Evolutionary conservation across 2,329 filamentous ascomycete species (phyloP).

Genomic region (Cercospora citrullina): DNA sequence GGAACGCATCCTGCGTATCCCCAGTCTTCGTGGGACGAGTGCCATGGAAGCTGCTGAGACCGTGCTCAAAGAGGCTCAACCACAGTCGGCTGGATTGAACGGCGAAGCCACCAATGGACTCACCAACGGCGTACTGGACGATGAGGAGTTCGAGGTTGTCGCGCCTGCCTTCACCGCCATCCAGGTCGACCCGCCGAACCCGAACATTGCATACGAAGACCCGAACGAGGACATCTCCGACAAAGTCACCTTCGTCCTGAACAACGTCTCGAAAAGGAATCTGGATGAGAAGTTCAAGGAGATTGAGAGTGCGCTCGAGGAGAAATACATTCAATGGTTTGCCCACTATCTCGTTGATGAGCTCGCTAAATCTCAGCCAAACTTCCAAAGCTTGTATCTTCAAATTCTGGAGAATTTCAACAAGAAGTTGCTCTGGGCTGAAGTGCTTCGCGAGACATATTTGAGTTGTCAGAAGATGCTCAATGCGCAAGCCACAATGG

Average conservation of each 20-base stretch:
- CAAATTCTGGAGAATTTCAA: slow-evolving; percentile 83
- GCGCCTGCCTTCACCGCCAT: slow-evolving; percentile 75
- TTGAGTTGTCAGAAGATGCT: slow-evolving; percentile 81
- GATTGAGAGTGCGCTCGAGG: slow-evolving; percentile 73
- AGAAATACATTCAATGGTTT: slow-evolving; percentile 92
- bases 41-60: slow-evolving; percentile 34
- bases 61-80: slow-evolving; percentile 36
- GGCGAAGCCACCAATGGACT: slow-evolving; percentile 51
- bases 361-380: slow-evolving; percentile 94
- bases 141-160: slow-evolving; percentile 61
- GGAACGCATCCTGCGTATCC: slow-evolving; percentile 77
- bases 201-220: slow-evolving; percentile 69
- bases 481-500: slow-evolving; percentile 84
- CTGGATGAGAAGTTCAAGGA: slow-evolving; percentile 81
- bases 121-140: slow-evolving; percentile 71
- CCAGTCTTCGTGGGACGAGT: slow-evolving; percentile 78
- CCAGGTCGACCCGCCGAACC: slow-evolving; percentile 68
- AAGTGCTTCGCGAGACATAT: slow-evolving; percentile 92
- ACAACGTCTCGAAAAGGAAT: slow-evolving; percentile 92
- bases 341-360: slow-evolving; percentile 92
- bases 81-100: slow-evolving; percentile 32
- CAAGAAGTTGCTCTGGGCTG: slow-evolving; percentile 75
- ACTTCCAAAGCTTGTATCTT: slow-evolving; percentile 91
- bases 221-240: slow-evolving; percentile 84
- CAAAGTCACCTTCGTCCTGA: slow-evolving; percentile 91